These are phyloP conservation scores for Phaeosphaeria sp. DNA, from an alignment of 2,329 filamentous ascomycete species.

Conservation along the genomic window DNA sequence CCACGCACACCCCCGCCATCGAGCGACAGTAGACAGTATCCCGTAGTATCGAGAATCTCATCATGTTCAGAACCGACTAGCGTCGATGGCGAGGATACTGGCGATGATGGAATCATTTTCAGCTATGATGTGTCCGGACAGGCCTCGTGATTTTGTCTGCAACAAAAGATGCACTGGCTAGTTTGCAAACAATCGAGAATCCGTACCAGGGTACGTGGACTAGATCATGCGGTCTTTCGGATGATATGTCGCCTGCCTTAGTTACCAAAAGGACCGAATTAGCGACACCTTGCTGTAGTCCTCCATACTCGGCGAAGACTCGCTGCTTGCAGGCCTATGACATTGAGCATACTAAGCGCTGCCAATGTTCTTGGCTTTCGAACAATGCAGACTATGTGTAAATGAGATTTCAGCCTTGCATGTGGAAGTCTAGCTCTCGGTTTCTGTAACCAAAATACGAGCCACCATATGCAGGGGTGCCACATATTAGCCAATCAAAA, in stretches of 20 bases:
- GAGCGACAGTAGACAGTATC: constrained; percentile 11
- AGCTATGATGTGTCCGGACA: too few relatives aligned
- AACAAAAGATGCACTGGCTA: too few relatives aligned
- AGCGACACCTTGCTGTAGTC: background rate
- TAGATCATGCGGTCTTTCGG: background rate
- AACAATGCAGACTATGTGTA: background rate
- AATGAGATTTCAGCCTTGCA: background rate
- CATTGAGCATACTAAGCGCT: background rate
- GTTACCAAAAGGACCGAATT: too few relatives aligned
- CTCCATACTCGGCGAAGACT: background rate
- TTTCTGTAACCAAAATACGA: background rate
- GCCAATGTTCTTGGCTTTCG: background rate
- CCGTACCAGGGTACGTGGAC: background rate
- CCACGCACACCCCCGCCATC: constrained; percentile 36
- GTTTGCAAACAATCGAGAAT: too few relatives aligned
- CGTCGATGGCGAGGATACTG: background rate
- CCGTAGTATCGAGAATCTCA: constrained; percentile 17
- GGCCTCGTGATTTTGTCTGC: too few relatives aligned
- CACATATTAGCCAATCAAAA: background rate
- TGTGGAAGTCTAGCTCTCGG: background rate
- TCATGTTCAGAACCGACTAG: background rate
- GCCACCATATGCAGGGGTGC: background rate
- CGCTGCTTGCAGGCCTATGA: background rate
- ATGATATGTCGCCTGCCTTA: too few relatives aligned
- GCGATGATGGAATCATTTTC: background rate